phyloP scores from a whole-genome alignment of 305 asterid genomes.

The Fraxinus floribunda region DNA sequence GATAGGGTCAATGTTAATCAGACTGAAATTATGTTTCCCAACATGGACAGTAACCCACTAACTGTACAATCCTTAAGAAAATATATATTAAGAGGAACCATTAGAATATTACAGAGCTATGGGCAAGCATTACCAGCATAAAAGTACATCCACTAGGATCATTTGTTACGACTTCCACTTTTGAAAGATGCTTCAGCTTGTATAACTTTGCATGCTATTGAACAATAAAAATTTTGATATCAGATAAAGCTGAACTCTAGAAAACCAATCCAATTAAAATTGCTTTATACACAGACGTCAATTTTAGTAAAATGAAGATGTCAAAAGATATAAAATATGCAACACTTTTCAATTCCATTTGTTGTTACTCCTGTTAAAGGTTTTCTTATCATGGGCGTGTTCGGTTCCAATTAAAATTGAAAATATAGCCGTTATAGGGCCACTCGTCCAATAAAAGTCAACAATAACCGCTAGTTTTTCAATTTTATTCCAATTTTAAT shows the following conservation, averaged over 20 bases:
- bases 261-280: not conserved
- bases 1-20: constrained; percentile 28
- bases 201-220: constrained; percentile 87
- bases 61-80: constrained; percentile 9
- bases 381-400: not conserved
- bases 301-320: constrained; percentile 11
- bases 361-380: not conserved
- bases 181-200: constrained; percentile 85
- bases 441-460: too few relatives aligned
- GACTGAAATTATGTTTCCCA: not conserved
- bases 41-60: constrained; percentile 1
- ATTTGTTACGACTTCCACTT: constrained; percentile 89
- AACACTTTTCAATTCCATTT: not conserved
- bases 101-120: constrained; percentile 15
- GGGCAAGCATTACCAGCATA: constrained; percentile 55
- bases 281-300: not conserved
- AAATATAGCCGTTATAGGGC: too few relatives aligned
- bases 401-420: too few relatives aligned
- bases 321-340: constrained; percentile 11
- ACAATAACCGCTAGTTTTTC: too few relatives aligned
- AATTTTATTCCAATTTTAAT: too few relatives aligned
- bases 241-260: constrained; percentile 22
- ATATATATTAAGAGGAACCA: constrained; percentile 2
- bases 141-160: constrained; percentile 99
- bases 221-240: constrained; percentile 21